These are phyloP conservation scores for Metschnikowia bowlesiae DNA, from an alignment of 805 yeast genomes.

Conservation along the genomic window DNA sequence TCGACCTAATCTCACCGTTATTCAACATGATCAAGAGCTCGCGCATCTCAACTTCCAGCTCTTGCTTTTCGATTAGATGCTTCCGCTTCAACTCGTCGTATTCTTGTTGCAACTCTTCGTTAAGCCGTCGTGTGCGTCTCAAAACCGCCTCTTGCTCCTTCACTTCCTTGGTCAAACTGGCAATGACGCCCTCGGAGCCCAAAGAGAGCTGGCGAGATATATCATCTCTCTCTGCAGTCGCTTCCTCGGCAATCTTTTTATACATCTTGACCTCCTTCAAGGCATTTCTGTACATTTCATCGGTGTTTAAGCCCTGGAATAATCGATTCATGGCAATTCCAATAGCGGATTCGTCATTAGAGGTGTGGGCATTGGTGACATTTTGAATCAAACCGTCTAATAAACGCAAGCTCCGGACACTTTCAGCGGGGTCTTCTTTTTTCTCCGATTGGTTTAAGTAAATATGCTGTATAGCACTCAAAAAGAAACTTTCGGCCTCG, in stretches of 20 bases:
- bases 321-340: conserved; percentile 74
- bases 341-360: conserved; percentile 47
- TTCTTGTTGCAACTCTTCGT: conserved; percentile 56
- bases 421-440: conserved; percentile 38
- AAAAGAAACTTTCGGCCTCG: conserved; percentile 54
- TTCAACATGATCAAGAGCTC: conserved; percentile 65
- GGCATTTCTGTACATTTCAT: conserved; percentile 79
- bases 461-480: conserved; percentile 64
- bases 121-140: conserved; percentile 54
- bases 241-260: conserved; percentile 25
- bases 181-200: conserved; percentile 73
- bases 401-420: conserved; percentile 53
- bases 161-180: conserved; percentile 55
- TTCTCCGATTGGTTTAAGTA: conserved; percentile 52
- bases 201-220: conserved; percentile 61
- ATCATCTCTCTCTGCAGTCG: conserved; percentile 42
- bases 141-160: conserved; percentile 60
- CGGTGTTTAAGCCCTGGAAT: conserved; percentile 70
- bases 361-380: conserved; percentile 49
- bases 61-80: conserved; percentile 61
- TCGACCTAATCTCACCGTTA: conserved; percentile 33
- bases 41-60: conserved; percentile 72
- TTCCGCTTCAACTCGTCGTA: conserved; percentile 60
- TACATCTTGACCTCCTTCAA: conserved; percentile 20
- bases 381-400: conserved; percentile 64